These are phyloP conservation scores for Taxillus chinensis DNA, from an alignment of 164 flowering plant species.

Conservation along the genomic window DNA sequence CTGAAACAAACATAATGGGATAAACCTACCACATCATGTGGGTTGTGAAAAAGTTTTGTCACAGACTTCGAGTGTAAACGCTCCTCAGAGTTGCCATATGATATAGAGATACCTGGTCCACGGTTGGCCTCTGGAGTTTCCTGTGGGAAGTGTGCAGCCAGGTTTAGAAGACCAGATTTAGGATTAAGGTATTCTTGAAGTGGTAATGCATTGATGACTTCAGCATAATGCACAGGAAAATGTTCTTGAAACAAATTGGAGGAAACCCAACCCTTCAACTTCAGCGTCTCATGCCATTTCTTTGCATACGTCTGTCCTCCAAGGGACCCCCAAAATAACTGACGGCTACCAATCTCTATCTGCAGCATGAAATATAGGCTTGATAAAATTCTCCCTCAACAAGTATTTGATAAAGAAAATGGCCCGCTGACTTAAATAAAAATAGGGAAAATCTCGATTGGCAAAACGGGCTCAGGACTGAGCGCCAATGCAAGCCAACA, in stretches of 20 bases:
- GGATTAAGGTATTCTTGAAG: conserved; percentile 73
- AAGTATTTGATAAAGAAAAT: background rate
- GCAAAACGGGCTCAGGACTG: too few species aligned
- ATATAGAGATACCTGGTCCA: conserved; percentile 48
- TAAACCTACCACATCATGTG: conserved; percentile 59
- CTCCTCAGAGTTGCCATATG: conserved; percentile 48
- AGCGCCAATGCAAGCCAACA: too few species aligned
- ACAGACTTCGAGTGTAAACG: conserved; percentile 42
- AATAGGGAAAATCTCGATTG: too few species aligned
- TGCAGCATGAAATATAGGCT: conserved; percentile 15
- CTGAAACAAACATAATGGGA: background rate
- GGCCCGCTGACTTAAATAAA: too few species aligned
- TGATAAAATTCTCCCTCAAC: background rate
- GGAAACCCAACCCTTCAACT: conserved; percentile 57
- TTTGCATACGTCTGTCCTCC: conserved; percentile 28
- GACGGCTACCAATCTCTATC: conserved; percentile 47
- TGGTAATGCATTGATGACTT: conserved; percentile 40
- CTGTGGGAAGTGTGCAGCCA: conserved; percentile 44
- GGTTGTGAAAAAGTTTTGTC: conserved; percentile 36
- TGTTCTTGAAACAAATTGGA: conserved; percentile 43
- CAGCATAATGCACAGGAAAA: conserved; percentile 46
- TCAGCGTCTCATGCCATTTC: conserved; percentile 39
- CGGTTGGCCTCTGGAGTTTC: conserved; percentile 31
- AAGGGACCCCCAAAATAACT: conserved; percentile 44
- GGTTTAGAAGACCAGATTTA: conserved; percentile 49